Evolutionary conservation across 2,329 filamentous ascomycete species (phyloP).

Genomic region (Purpureocillium takamizusanense): DNA sequence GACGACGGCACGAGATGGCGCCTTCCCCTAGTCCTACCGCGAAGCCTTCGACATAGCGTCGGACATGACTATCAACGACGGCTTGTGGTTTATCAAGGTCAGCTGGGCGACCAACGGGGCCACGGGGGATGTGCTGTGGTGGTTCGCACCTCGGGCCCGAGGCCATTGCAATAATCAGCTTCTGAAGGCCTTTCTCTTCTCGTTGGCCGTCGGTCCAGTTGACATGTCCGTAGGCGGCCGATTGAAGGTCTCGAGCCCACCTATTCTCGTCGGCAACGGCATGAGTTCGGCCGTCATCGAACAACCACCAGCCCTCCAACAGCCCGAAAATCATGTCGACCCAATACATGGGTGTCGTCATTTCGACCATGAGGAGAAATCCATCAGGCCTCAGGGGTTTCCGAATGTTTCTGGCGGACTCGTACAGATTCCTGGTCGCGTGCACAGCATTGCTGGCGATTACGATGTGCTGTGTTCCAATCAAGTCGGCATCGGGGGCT

Average conservation of each 20-base stretch:
- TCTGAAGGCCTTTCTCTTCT: slow-evolving; percentile 2
- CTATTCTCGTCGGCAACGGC: not conserved
- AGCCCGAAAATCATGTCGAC: slow-evolving; percentile 22
- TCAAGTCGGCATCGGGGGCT: slow-evolving; percentile 6
- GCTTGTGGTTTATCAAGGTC: not conserved
- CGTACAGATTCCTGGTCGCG: slow-evolving; percentile 16
- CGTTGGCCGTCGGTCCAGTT: slow-evolving; percentile 7
- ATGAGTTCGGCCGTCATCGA: slow-evolving; percentile 3
- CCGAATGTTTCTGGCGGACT: slow-evolving; percentile 9
- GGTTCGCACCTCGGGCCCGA: slow-evolving; percentile 1
- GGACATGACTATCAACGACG: slow-evolving; percentile 1
- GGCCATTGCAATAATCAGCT: slow-evolving; percentile 4
- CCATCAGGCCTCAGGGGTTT: slow-evolving; percentile 8
- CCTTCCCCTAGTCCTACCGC: not conserved
- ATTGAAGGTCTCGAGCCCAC: slow-evolving; percentile 1
- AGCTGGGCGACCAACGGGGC: not conserved
- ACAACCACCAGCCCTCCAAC: slow-evolving; percentile 25
- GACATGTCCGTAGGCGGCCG: slow-evolving; percentile 7
- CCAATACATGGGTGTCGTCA: slow-evolving; percentile 8
- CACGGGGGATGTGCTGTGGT: not conserved
- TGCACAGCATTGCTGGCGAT: slow-evolving; percentile 26
- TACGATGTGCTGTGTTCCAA: slow-evolving; percentile 18
- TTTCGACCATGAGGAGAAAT: slow-evolving; percentile 5
- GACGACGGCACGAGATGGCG: not conserved
- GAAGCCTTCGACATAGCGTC: not conserved